Evolutionary conservation across 768 basidiomycete genomes (phyloP), one percentile per base, ranked within the genome.

Genomic region (Hygrophorus pudorinus): DNA sequence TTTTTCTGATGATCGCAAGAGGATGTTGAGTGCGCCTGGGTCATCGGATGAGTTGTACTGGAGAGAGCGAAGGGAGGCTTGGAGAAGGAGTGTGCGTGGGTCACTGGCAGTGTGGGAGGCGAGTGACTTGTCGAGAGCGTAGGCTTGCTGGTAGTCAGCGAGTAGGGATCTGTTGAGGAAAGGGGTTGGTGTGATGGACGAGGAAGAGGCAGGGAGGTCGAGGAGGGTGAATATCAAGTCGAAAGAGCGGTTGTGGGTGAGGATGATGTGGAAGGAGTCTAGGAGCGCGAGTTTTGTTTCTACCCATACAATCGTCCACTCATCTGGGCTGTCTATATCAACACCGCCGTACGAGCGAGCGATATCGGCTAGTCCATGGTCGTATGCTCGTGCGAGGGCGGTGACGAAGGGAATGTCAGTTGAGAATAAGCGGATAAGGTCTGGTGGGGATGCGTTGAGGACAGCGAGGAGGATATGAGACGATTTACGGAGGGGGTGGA

Each of bases 301-400:
- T 5, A 87, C 65, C 75, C 81, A 84, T 37, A 83, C 67, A 11
- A 65, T 65, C 50, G 83, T 78, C 84, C 84, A 88, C 41, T 85
- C 73, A 49, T 79, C 77, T 12, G 68, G 59, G 10, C 58, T 40
- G 24, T 56, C 43, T 44, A 51, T 21, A 9, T 53, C 53, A 8
- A 73, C 50, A 10, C 81, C 79, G 0, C 85, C 82, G 44, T 86
- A 83, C 0, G 76, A 73, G 12, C 65, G 66, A 1, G 79, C 74
- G 32, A 82, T 63, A 9, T 68, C 46, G 0, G 70, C 53, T 24
- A 88, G 69, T 5, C 78, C 79, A 4, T 65, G 56, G 45, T 79
- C 76, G 49, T 88, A 87, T 1, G 74, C 66, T 3, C 57, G 64
- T 1, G 80, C 81, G 2, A 87, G 63, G 0, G 76, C 69, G 3